Evolutionary conservation across 768 basidiomycete genomes (phyloP).

Genomic region (Lenzites betulinus): DNA sequence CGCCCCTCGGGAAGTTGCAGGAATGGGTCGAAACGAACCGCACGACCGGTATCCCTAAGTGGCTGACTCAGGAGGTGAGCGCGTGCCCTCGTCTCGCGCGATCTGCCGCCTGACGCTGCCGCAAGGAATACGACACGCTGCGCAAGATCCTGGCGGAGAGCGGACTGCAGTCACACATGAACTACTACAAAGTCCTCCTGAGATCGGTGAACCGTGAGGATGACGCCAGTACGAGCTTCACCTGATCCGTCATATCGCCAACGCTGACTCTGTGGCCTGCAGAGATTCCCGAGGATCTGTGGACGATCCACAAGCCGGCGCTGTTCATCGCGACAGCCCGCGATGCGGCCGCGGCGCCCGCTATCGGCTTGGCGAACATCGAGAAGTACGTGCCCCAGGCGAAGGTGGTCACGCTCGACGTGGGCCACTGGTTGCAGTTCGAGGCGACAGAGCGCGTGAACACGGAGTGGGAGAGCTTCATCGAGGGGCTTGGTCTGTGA

Average conservation of each 20-base stretch:
- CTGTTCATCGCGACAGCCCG: constrained; percentile 38
- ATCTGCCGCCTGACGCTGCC: constrained; percentile 5
- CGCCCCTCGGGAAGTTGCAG: constrained; percentile 37
- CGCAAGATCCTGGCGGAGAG: constrained; percentile 30
- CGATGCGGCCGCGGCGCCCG: constrained; percentile 35
- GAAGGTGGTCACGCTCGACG: constrained; percentile 37
- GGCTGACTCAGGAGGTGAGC: constrained; percentile 37
- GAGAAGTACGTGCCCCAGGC: constrained; percentile 30
- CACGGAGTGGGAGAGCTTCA: constrained; percentile 36
- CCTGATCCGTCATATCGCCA: not conserved
- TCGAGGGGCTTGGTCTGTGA: constrained; percentile 3
- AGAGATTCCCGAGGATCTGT: constrained; percentile 23
- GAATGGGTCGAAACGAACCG: constrained; percentile 31
- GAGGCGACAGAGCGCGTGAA: constrained; percentile 38
- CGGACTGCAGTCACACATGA: constrained; percentile 36
- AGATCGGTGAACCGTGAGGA: constrained; percentile 30
- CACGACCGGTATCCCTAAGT: constrained; percentile 29
- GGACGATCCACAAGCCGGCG: constrained; percentile 37
- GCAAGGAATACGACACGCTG: constrained; percentile 23
- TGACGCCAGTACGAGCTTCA: constrained; percentile 11
- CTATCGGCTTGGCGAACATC: constrained; percentile 26
- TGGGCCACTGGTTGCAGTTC: constrained; percentile 42
- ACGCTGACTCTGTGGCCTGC: not conserved
- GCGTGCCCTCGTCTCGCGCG: not conserved
- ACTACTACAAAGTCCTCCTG: constrained; percentile 39